These are phyloP conservation scores for Tuber calosporum DNA, from an alignment of 495 filamentous ascomycete genomes.

Conservation along the genomic window DNA sequence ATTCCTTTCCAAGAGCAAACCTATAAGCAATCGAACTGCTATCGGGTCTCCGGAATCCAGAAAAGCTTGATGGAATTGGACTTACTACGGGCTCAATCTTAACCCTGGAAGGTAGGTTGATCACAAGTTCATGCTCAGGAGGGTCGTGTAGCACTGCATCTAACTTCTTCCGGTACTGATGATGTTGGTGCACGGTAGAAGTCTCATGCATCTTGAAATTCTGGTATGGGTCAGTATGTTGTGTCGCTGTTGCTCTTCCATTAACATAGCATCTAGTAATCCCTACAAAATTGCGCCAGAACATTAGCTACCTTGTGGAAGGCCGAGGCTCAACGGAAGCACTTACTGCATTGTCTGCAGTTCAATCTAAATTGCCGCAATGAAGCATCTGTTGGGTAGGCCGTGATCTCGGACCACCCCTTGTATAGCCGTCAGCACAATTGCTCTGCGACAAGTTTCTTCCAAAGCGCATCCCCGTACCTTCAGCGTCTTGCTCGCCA, in stretches of 20 bases:
- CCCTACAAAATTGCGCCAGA: slow-evolving; percentile 23
- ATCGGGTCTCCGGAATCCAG: neutral
- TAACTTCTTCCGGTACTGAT: slow-evolving; percentile 61
- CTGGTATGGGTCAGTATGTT: slow-evolving; percentile 68
- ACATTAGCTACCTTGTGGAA: slow-evolving; percentile 3
- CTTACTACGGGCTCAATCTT: slow-evolving; percentile 56
- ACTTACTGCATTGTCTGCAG: slow-evolving; percentile 76
- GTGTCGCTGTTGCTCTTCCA: slow-evolving; percentile 54
- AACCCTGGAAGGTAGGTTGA: slow-evolving; percentile 59
- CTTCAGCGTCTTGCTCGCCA: slow-evolving; percentile 62
- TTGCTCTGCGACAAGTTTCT: neutral
- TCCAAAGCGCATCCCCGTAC: slow-evolving; percentile 42
- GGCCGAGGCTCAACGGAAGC: slow-evolving; percentile 37
- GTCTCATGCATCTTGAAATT: slow-evolving; percentile 55
- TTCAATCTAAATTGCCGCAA: slow-evolving; percentile 68
- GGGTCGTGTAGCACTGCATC: slow-evolving; percentile 55
- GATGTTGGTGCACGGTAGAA: slow-evolving; percentile 67
- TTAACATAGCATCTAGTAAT: slow-evolving; percentile 58
- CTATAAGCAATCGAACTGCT: slow-evolving; percentile 1
- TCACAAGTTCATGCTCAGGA: slow-evolving; percentile 54
- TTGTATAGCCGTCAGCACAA: slow-evolving; percentile 21
- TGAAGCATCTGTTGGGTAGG: slow-evolving; percentile 61
- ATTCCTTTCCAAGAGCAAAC: slow-evolving; percentile 25
- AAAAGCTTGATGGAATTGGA: slow-evolving; percentile 43
- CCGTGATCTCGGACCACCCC: slow-evolving; percentile 67